Evolutionary conservation across 2,329 filamentous ascomycete species (phyloP), one percentile per base, ranked within the genome.

Genomic region (Colletotrichum gigasporum): DNA sequence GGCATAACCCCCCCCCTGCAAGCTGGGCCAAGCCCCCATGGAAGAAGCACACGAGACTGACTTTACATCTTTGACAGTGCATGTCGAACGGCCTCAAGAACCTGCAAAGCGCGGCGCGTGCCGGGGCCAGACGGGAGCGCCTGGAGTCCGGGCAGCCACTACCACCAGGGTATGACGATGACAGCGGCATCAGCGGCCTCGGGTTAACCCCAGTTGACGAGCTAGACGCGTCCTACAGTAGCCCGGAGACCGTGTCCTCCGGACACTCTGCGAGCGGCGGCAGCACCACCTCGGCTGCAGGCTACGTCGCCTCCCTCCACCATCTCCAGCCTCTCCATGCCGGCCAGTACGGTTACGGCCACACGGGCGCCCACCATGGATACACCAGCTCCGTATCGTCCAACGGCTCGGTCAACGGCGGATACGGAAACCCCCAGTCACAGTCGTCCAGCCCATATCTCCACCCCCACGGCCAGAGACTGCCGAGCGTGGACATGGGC

Each of bases 51-150:
- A 48, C 63, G 63, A n/a, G n/a, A n/a, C 65, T 63, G 66, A 68
- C 48, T 6, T 35, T 6, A 6, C 35, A 65, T 69, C 10, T 45
- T 42, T 16, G 16, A 47, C 69, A 95, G 92, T 93, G 91, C 79
- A 92, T 96, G 89, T 89, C 91, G 75, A 91, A 91, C 73, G 92
- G 93, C 34, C 82, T 95, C 71, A 95, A 94, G 80, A 94, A 92
- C 76, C 85, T 96, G 62, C 89, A 91, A 74, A 88, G 89, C 70
- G 87, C 88, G 54, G 85, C 89, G 68, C 87, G 91, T 66, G 85
- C 89, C 59, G 87, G 86, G 62, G 83, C 86, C 63, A 87, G 89
- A 68, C 89, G 89, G 71, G 89, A 89, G 79, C 87, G 86, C 65
- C 79, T 86, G 70, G 85, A 85, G 77, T 78, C 78, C 30, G 77